Evolutionary conservation across 768 basidiomycete genomes (phyloP).

Genomic region (Mycena olivaceomarginata): DNA sequence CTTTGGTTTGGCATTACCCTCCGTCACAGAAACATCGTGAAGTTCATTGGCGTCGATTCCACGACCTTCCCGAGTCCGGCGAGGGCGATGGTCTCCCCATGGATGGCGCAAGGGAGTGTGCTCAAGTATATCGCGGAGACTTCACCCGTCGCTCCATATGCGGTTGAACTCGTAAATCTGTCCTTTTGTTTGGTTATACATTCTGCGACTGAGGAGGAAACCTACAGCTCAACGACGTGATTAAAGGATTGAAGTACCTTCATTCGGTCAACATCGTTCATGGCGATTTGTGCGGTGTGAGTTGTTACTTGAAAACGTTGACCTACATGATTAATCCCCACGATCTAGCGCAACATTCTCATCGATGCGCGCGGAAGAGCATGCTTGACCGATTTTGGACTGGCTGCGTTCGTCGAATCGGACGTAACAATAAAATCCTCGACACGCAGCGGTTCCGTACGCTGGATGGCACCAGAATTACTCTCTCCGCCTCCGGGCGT

Average conservation of each 20-base stretch:
- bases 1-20: conserved; percentile 16
- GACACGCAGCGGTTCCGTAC: neutral
- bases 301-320: neutral
- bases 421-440: neutral
- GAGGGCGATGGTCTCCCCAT: conserved; percentile 18
- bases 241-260: neutral
- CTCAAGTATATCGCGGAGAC: neutral
- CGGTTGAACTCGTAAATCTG: neutral
- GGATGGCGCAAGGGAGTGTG: conserved; percentile 11
- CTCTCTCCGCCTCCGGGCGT: neutral
- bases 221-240: neutral
- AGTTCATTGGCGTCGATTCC: neutral
- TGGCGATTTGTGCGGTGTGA: neutral
- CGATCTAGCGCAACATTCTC: conserved; percentile 21
- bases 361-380: conserved; percentile 3
- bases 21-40: neutral
- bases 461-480: neutral
- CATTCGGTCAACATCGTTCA: neutral
- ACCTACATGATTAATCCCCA: neutral
- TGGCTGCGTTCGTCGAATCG: neutral
- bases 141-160: neutral
- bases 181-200: no score
- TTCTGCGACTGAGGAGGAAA: neutral
- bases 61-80: neutral
- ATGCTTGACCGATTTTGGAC: neutral